Percentiles rank a stretch among this genome's conserved stretches.
Conservation (phyloP, 805 yeast genomes). For the Nakazawaea sp. region DNA sequence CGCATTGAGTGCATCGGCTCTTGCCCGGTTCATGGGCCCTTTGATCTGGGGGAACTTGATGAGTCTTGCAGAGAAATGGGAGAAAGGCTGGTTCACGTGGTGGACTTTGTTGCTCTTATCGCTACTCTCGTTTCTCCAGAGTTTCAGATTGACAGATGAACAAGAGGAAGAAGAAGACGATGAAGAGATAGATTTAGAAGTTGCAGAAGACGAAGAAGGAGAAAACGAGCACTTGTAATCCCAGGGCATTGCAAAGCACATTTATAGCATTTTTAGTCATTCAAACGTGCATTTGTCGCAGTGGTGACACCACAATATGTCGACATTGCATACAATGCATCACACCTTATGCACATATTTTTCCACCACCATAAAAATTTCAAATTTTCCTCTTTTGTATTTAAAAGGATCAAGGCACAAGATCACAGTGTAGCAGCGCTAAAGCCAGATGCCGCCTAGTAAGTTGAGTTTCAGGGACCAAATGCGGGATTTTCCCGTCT, state of each 20-base stretch:
- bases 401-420: no score
- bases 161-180: slow-evolving; percentile 1
- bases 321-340: no score
- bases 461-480: slow-evolving; percentile 1
- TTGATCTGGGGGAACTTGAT: slow-evolving; percentile 39
- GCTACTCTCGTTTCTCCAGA: background rate
- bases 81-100: slow-evolving; percentile 10
- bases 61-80: slow-evolving; percentile 3
- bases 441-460: background rate
- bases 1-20: slow-evolving; percentile 43
- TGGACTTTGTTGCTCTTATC: slow-evolving; percentile 7
- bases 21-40: slow-evolving; percentile 52
- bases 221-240: background rate
- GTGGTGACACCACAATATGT: no score
- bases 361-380: no score
- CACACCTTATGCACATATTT: no score
- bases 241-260: no score
- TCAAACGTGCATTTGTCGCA: no score
- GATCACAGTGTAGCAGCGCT: no score
- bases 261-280: no score
- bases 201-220: slow-evolving; percentile 4
- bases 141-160: slow-evolving; percentile 1
- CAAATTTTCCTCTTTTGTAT: no score
- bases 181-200: background rate
- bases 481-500: slow-evolving; percentile 41